Evolutionary conservation across 805 yeast species (phyloP).

Genomic region (Starmerella davenportii): DNA sequence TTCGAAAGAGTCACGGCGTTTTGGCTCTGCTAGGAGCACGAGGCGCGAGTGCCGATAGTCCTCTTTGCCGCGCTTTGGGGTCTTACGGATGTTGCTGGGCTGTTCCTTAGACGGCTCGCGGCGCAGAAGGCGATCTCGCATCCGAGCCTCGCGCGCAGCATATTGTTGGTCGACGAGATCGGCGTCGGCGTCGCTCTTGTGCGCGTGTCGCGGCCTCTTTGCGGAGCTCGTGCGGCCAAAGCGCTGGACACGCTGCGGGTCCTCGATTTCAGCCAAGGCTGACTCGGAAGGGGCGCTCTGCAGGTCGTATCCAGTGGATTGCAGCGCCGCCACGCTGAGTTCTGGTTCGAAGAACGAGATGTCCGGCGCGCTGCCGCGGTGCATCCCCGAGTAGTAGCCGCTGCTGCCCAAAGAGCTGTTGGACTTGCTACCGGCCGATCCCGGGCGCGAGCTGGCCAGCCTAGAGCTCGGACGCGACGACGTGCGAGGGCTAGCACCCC

Average conservation of each 20-base stretch:
- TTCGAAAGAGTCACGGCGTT: not conserved
- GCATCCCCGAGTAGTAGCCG: too few species aligned
- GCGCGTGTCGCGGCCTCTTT: not conserved
- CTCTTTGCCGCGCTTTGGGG: slow-evolving; percentile 5
- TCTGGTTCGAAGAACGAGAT: not conserved
- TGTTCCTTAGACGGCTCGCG: not conserved
- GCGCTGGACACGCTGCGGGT: slow-evolving; percentile 7
- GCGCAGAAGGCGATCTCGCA: not conserved
- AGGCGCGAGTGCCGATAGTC: slow-evolving; percentile 13
- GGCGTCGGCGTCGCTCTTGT: not conserved
- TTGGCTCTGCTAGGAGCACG: not conserved
- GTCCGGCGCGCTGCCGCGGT: too few species aligned
- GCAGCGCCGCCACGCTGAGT: not conserved
- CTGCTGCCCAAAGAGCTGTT: too few species aligned
- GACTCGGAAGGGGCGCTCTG: not conserved
- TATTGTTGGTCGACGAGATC: not conserved
- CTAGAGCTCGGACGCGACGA: too few species aligned
- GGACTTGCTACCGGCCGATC: too few species aligned
- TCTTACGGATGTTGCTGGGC: slow-evolving; percentile 9
- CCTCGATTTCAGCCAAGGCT: slow-evolving; percentile 8
- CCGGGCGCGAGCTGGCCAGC: too few species aligned
- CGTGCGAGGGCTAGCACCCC: too few species aligned
- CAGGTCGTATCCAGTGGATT: not conserved
- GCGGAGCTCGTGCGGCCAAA: not conserved
- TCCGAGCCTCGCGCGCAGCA: not conserved